Evolutionary conservation across 2,329 filamentous ascomycete genomes (phyloP).

Genomic region (Emmonsia crescens): DNA sequence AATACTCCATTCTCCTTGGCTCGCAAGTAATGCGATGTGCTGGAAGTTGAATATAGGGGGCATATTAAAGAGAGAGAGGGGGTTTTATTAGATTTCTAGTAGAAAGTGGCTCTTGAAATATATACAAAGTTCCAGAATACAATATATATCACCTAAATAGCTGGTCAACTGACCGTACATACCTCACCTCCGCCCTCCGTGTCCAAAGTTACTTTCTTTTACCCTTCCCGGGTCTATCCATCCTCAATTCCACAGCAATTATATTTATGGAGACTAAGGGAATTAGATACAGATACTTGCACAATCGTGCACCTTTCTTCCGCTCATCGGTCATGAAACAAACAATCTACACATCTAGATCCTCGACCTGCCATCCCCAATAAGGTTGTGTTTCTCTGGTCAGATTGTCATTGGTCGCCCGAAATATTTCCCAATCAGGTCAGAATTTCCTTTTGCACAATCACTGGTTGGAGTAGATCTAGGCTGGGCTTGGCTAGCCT

Average conservation of each 20-base stretch:
- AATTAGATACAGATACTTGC: neutral
- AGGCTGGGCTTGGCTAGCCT: neutral
- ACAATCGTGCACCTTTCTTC: neutral
- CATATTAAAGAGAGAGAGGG: neutral
- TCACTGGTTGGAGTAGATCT: conserved; percentile 1
- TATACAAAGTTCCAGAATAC: neutral
- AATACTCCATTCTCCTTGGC: neutral
- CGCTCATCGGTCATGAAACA: neutral
- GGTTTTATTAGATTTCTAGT: neutral
- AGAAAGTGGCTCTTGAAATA: neutral
- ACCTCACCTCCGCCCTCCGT: neutral
- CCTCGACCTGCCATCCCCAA: neutral
- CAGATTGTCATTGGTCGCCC: neutral
- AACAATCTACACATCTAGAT: neutral
- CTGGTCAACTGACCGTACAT: neutral
- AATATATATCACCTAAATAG: neutral
- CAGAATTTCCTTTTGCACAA: conserved; percentile 15
- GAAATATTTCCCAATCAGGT: conserved; percentile 17
- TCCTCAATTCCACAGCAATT: neutral
- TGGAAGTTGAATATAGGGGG: neutral
- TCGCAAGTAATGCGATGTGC: neutral
- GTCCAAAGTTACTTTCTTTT: neutral
- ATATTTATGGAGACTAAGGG: neutral
- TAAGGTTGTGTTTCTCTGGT: neutral
- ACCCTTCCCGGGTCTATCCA: no score